Evolutionary conservation across 345 rosid genomes (phyloP), one percentile per base, ranked within the genome.

Genomic region (Aethionema arabicum): DNA sequence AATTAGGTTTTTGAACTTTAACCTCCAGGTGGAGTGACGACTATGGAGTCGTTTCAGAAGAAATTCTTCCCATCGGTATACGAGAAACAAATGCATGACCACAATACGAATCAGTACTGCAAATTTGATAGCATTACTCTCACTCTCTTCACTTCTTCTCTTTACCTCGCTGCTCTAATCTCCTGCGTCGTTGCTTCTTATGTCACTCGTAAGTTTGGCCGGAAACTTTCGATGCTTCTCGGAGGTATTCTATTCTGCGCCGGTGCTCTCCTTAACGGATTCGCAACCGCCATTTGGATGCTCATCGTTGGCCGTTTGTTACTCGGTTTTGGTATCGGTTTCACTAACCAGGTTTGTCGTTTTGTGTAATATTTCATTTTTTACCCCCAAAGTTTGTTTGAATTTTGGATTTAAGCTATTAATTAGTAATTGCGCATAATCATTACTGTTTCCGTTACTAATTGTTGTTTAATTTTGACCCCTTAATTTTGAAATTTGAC

Each of bases 281-380:
- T 74, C 4, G 95, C 98, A 9, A 14, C 69, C 9, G 76, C 72
- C 1, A 78, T 91, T 14, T 85, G 86, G 95, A 91, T 91, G 98
- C 77, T 91, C 53, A 86, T 86, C 37, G 61, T 88, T 33, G 98
- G 98, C 3, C 80, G 96, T 56, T 69, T 91, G 3, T 66, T 91
- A 51, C 92, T 91, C 21, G 98, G 96, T 59, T 86, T 91, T 29
- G 98, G 98, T 12, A 78, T 91, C 52, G 98, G 98, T 0, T 91
- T 91, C 39, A 91, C 98, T 7, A 91, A 88, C 68, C 98, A 91
- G 98, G 98, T 91, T 52, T 43, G 0, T 35, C 5, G 1, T 37
- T 7, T 30, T 31, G 49, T 38, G 6, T 29, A 48, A 2, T 21
- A 3, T n/a, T 36, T 4, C 0, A 37, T 5, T 61, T 27, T 8